Base-by-base conservation (phyloP, 2,329 filamentous ascomycete genomes). In the Monosporascus sp. region DNA sequence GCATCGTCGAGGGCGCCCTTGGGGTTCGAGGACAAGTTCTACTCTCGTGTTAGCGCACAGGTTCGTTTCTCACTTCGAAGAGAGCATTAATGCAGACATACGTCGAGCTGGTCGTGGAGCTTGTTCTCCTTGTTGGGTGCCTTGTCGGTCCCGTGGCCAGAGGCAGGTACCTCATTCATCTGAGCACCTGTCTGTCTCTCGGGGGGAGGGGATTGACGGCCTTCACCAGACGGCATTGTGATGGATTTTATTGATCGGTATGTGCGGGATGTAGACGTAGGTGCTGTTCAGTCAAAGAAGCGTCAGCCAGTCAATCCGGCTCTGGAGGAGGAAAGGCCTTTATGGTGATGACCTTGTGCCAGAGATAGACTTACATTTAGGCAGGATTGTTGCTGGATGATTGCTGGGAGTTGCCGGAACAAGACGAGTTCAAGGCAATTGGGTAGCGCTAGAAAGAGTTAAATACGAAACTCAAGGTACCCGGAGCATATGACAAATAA, bases 191-290 rank as follows among this genome's bases (percentile, higher is more conserved):
- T 74, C 72, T 90, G 88, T 60, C 70, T 68, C 74, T 89, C 84
- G 28, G 89, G 88, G 50, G 85, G 75, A 57, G 91, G 91, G 35
- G 91, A 96, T 73, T 96, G 81, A 67, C 86, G 85, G 69, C 89
- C 88, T 72, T 81, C 72, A 66, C 64, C 60, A 51, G 69, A 67
- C 47, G 88, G 85, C 87, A 91, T 90, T 65, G 59, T 84, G 68
- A 60, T 55, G 56, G 59, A 62, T 64, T 59, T 59, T 70, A 58
- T 4, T 61, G 44, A 17, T 52, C 18, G 14, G 11, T 40, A 35
- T 54, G 50, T 24, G 11, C 55, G 49, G 55, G 49, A 50, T 56
- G 38, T 24, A 3, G n/a, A 51, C 38, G 28, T 24, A 49, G 50
- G 38, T 47, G 20, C 48, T 15, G 15, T 54, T 49, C 28, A 22